phyloP scores from a whole-genome alignment of 1,284 basidiomycete genomes.

The Rhodotorula sp. region DNA sequence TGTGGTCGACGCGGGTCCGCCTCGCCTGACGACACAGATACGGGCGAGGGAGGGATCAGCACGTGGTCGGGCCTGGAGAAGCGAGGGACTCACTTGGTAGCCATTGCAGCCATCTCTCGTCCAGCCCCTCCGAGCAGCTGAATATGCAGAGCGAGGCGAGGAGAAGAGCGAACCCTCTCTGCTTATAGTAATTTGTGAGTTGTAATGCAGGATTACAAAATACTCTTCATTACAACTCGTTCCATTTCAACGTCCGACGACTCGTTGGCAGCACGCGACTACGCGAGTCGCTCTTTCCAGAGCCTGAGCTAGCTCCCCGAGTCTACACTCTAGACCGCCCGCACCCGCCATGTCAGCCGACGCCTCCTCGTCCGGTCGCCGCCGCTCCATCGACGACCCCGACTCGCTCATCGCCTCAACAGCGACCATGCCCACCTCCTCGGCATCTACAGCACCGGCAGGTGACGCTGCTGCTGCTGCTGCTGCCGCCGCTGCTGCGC shows the following conservation, averaged over 20 bases:
- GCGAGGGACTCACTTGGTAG: not conserved
- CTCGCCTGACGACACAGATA: not conserved
- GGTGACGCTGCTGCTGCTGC: not conserved
- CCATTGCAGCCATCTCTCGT: not conserved
- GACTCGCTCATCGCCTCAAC: conserved; percentile 11
- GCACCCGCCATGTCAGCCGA: conserved; percentile 6
- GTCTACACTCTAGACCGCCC: no score
- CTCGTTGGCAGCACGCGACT: no score
- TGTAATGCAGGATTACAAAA: no score
- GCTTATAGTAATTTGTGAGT: no score
- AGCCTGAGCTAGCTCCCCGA: no score
- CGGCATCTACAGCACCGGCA: not conserved
- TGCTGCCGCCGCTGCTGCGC: not conserved
- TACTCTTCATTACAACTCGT: no score
- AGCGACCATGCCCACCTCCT: not conserved
- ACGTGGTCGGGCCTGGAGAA: not conserved
- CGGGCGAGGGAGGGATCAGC: not conserved
- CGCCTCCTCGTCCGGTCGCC: conserved; percentile 4
- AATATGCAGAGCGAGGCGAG: no score
- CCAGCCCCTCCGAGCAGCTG: no score
- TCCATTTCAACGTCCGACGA: no score
- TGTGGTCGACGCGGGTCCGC: not conserved
- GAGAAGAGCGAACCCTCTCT: no score
- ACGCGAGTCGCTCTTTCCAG: no score
- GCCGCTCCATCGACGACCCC: conserved; percentile 23